phyloP scores from a whole-genome alignment of 495 filamentous ascomycete species.

The Penicillium nucicola region DNA sequence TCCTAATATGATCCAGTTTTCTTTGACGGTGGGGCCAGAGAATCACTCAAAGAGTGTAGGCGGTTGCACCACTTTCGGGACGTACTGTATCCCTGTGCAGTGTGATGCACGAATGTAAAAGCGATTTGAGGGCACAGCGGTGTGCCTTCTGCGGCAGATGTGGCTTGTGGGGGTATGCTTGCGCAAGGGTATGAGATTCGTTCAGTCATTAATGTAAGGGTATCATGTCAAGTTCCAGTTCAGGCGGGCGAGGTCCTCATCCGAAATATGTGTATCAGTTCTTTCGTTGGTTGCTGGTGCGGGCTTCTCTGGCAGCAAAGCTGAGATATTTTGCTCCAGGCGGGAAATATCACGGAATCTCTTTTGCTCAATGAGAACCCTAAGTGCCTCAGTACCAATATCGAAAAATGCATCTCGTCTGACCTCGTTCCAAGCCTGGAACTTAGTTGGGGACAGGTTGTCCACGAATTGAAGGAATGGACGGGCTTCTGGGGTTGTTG shows the following conservation, averaged over 20 bases:
- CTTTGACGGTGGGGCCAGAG: no score
- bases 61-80: no score
- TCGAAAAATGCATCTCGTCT: constrained; percentile 27
- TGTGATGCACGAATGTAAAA: no score
- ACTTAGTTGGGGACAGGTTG: constrained; percentile 6
- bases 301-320: constrained; percentile 24
- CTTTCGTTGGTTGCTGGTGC: constrained; percentile 1
- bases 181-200: no score
- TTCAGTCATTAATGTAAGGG: not conserved
- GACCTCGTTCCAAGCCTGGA: constrained; percentile 16
- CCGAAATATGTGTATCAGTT: constrained; percentile 7
- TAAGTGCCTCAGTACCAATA: constrained; percentile 34
- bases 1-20: no score
- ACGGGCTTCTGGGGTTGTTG: constrained; percentile 27
- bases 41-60: no score
- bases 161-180: no score
- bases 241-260: constrained; percentile 28
- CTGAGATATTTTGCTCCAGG: constrained; percentile 31
- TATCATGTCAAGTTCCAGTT: constrained; percentile 30
- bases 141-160: no score
- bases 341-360: constrained; percentile 25
- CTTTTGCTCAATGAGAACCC: constrained; percentile 31
- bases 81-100: no score
- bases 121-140: no score
- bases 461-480: constrained; percentile 31